Conservation (phyloP, 768 basidiomycete species). For the Podaxis sp. region DNA sequence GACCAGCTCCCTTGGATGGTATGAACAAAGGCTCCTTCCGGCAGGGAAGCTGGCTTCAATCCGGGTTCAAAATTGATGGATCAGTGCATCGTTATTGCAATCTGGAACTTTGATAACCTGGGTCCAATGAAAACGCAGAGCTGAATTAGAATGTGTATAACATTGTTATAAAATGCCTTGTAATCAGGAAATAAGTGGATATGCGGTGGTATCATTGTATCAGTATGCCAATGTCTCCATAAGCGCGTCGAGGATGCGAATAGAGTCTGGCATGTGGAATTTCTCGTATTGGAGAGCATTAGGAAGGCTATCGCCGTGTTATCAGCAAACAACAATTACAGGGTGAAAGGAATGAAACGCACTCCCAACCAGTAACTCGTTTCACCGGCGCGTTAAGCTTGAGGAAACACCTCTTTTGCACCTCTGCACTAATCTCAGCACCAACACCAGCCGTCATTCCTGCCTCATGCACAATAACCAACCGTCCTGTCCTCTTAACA, state of each 20-base stretch:
- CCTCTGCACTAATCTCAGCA: slow-evolving; percentile 87
- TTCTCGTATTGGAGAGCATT: slow-evolving; percentile 86
- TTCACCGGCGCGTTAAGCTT: slow-evolving; percentile 86
- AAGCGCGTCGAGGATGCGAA: slow-evolving; percentile 80
- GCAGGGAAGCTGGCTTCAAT: no score
- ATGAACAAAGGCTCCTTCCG: no score
- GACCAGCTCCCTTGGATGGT: no score
- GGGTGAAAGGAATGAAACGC: slow-evolving; percentile 35
- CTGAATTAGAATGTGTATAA: not conserved
- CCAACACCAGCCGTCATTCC: slow-evolving; percentile 86
- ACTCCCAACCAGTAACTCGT: slow-evolving; percentile 94
- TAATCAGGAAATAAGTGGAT: not conserved
- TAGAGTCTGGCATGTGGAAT: slow-evolving; percentile 86
- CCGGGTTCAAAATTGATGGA: no score
- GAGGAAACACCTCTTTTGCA: slow-evolving; percentile 87
- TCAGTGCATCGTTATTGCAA: no score
- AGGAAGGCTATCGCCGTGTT: slow-evolving; percentile 57
- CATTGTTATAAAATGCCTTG: not conserved
- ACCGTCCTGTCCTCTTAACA: slow-evolving; percentile 78
- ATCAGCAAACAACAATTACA: not conserved
- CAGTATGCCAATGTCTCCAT: slow-evolving; percentile 79
- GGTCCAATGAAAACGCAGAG: not conserved
- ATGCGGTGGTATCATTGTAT: slow-evolving; percentile 9
- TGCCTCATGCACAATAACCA: slow-evolving; percentile 92
- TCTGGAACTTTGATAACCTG: no score